Evolutionary conservation across 2,329 filamentous ascomycete genomes (phyloP), one percentile per base, ranked within the genome.

Genomic region (Sarocladiaceae sp.): DNA sequence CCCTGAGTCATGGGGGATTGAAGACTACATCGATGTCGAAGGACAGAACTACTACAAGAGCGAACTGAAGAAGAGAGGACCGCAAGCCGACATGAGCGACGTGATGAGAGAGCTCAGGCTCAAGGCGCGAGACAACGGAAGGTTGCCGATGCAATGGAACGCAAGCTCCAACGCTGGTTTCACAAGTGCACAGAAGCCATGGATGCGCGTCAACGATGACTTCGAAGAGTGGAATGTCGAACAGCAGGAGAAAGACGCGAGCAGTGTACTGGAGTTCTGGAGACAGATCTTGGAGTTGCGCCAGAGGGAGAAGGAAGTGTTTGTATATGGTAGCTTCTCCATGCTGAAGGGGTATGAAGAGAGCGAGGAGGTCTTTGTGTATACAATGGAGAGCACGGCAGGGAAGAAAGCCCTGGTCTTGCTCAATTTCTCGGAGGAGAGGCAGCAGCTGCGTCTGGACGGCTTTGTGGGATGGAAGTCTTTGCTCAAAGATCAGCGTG

Each of bases 61-160:
- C 2, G 46, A 50, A 2, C 41, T 55, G 0, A 16, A 48, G 7
- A 51, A 55, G 7, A 52, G 59, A 37, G 49, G 50, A 0, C 7
- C 33, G 0, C 45, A 43, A 0, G 51, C 57, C 4, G 53, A 65
- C 7, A 58, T 64, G 40, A 51, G 49, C 0, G 59, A 71, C 1
- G 58, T 63, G 7, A 58, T 65, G 40, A 70, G 67, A 0, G 68
- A 71, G 50, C 55, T 64, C 4, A 61, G 70, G 26, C 47, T 55
- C 3, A 59, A 59, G 29, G 58, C 58, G 1, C 48, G 55, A 1
- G 58, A 61, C 3, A 54, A 61, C 13, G 50, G 53, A 1, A 44
- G 58, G 1, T 19, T 55, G 1, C 55, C 58, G 0, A 55, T 61
- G 59, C 76, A 79, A 44, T 83, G 79, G 80, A 67, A 61, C 39